Evolutionary conservation across 768 basidiomycete species (phyloP).

Genomic region (Symmetrospora coprosmae): DNA sequence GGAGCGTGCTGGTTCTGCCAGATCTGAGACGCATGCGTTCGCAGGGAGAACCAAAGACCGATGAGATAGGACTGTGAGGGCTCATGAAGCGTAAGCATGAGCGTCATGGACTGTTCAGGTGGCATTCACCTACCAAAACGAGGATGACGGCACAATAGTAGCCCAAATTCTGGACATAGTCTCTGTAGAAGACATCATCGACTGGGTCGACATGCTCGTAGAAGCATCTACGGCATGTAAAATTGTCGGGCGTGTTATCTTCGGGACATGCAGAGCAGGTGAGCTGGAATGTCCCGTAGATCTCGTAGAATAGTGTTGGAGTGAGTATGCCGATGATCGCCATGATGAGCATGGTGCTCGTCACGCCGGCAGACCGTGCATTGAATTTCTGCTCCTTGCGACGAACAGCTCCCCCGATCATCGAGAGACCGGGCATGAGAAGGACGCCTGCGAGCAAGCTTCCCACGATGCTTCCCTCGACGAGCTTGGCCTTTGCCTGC

Average conservation of each 20-base stretch:
- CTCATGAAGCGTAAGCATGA: too few relatives aligned
- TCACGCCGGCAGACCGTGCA: conserved; percentile 96
- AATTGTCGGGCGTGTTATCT: conserved; percentile 41
- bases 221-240: conserved; percentile 83
- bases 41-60: conserved; percentile 95
- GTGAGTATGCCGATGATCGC: conserved; percentile 91
- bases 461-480: conserved; percentile 93
- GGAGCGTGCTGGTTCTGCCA: conserved; percentile 79
- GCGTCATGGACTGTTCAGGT: neutral
- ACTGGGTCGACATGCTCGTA: conserved; percentile 89
- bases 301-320: conserved; percentile 94
- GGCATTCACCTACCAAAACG: conserved; percentile 55
- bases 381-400: conserved; percentile 97
- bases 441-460: conserved; percentile 87
- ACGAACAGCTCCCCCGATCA: conserved; percentile 76
- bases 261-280: conserved; percentile 67
- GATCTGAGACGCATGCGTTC: conserved; percentile 93
- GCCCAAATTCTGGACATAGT: conserved; percentile 86
- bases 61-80: conserved; percentile 71
- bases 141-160: conserved; percentile 86
- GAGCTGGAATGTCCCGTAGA: conserved; percentile 85
- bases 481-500: conserved; percentile 80
- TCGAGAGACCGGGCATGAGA: conserved; percentile 90
- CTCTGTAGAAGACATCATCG: conserved; percentile 88
- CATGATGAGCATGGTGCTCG: conserved; percentile 99